Conservation (phyloP, 768 basidiomycete genomes). For the Lactarius trivialis region DNA sequence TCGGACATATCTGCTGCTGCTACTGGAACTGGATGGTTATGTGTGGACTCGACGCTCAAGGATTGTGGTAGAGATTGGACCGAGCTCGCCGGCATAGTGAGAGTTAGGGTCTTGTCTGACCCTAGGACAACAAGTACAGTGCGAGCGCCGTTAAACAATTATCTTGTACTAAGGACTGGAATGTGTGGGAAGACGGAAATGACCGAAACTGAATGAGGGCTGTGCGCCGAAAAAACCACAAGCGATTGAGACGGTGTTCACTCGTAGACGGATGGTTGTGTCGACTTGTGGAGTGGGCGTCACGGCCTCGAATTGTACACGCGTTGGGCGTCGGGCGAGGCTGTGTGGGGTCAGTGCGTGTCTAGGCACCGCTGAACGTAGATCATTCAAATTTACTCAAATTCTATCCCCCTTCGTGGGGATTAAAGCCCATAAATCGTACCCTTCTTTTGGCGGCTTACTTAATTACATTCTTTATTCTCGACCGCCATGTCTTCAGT, state of each 20-base stretch:
- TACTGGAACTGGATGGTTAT: not conserved
- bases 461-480: not conserved
- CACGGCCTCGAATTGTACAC: not conserved
- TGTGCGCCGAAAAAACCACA: not conserved
- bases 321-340: not conserved
- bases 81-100: not conserved
- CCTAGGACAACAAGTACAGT: not conserved
- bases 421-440: too few species aligned
- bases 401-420: not conserved
- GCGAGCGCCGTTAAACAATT: not conserved
- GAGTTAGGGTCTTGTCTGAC: not conserved
- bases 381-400: not conserved
- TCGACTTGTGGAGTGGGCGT: not conserved
- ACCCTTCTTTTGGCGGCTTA: not conserved
- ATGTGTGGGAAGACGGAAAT: not conserved
- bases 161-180: not conserved
- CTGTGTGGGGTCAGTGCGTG: not conserved
- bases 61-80: not conserved
- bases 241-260: not conserved
- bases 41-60: not conserved
- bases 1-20: conserved; percentile 1
- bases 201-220: not conserved
- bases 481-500: conserved; percentile 17
- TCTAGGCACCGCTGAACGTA: not conserved
- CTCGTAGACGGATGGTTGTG: not conserved